A percentile compares a stretch with the other conserved stretches of the same genome.
phyloP scores from a whole-genome alignment of 2,329 filamentous ascomycete genomes.

The Ophiocordyceps polyrhachis-furcata region DNA sequence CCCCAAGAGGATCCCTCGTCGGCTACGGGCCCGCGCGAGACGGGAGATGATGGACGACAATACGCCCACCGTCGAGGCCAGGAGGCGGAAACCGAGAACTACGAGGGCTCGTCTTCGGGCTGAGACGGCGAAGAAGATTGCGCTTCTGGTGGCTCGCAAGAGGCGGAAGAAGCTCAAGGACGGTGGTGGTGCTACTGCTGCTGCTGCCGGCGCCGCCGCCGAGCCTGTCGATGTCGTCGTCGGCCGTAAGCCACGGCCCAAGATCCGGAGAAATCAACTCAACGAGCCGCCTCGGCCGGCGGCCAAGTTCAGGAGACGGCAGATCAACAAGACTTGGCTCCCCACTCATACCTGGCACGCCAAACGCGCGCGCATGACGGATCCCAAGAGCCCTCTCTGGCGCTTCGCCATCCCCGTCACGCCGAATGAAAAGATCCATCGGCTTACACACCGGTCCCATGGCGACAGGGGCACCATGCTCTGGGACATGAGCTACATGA shows the following conservation, averaged over 20 bases:
- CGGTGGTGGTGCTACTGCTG: background rate
- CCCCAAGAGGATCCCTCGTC: slow-evolving; percentile 68
- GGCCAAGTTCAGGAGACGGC: slow-evolving; percentile 65
- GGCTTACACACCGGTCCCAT: slow-evolving; percentile 66
- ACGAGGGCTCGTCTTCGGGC: slow-evolving; percentile 44
- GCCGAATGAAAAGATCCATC: slow-evolving; percentile 76
- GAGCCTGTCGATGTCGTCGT: slow-evolving; percentile 2
- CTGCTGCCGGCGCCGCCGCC: no score
- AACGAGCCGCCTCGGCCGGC: slow-evolving; percentile 37
- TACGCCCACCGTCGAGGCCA: slow-evolving; percentile 57
- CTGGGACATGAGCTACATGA: slow-evolving; percentile 92
- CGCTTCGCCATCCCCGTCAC: slow-evolving; percentile 71
- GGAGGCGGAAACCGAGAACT: slow-evolving; percentile 40
- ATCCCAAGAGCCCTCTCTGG: slow-evolving; percentile 66
- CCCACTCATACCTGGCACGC: slow-evolving; percentile 90
- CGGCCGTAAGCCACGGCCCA: slow-evolving; percentile 30
- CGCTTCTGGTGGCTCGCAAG: slow-evolving; percentile 40
- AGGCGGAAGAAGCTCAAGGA: slow-evolving; percentile 19
- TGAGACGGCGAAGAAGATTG: slow-evolving; percentile 57
- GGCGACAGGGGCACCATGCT: slow-evolving; percentile 58
- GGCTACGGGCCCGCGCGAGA: slow-evolving; percentile 50
- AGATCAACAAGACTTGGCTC: slow-evolving; percentile 79
- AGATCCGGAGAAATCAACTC: slow-evolving; percentile 51
- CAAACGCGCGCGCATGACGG: slow-evolving; percentile 79
- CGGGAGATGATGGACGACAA: slow-evolving; percentile 76